Evolutionary conservation across 352 stramenopile species (phyloP), one percentile per base, ranked within the genome.

Genomic region (Globisporangium spinosum): DNA sequence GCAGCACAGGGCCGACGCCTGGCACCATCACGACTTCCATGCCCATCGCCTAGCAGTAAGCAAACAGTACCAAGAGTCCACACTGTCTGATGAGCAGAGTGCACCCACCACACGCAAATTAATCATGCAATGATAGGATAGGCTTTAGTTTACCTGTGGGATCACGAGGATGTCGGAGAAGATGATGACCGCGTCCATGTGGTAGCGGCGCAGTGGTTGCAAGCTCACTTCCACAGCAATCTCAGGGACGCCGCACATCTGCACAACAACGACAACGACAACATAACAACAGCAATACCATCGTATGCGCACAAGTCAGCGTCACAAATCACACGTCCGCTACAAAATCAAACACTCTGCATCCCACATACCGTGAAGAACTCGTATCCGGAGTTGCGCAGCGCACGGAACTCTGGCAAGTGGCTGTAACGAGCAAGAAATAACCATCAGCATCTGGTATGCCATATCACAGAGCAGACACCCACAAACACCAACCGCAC

Each of bases 161-260:
- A 99, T 93, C n/a, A 99, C 97, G 23, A 99, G 78, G 77, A 99
- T 99, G 73, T 99, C 97, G 57, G 89, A 98, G 81, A 99, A 99
- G 66, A 99, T 94, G 77, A 99, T 99, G 29, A 98, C 96, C 2
- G 97, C 97, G 72, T 99, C 97, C 64, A 98, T 89, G 72, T 97
- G 82, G 70, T 95, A 97, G 59, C 87, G 85, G 29, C 97, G 85
- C 64, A 99, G 71, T 17, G 97, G 97, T 77, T 99, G 97, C 75
- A 99, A 73, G 66, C 97, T 99, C 69, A 98, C 97, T 89, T 99
- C 97, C 22, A 98, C 95, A 2, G 90, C 90, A 32, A 97, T 77
- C 72, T 93, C 79, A 0, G 89, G 89, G 27, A 93, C 85, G 47
- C 82, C 77, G 69, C 89, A 96, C 87, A 96, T 95, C 80, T 94